Evolutionary conservation across 2,329 filamentous ascomycete species (phyloP).

Genomic region (Trichoderma semiorbis): DNA sequence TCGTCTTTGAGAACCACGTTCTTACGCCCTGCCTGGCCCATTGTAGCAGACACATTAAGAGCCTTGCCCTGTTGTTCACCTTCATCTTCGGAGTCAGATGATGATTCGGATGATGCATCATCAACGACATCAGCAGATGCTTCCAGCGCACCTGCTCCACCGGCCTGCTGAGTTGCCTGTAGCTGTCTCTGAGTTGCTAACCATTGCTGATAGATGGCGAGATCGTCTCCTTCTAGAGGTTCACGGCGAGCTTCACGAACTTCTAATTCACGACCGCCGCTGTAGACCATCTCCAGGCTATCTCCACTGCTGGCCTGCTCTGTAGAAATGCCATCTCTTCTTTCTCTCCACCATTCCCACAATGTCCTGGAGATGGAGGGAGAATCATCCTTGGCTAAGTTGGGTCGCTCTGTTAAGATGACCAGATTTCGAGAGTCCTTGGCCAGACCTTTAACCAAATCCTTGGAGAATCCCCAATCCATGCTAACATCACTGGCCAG

Average conservation of each 20-base stretch:
- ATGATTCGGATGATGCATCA: slow-evolving; percentile 81
- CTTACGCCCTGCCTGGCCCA: slow-evolving; percentile 79
- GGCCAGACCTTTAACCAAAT: slow-evolving; percentile 71
- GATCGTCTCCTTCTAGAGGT: slow-evolving; percentile 70
- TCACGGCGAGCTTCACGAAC: slow-evolving; percentile 60
- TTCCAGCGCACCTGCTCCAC: slow-evolving; percentile 65
- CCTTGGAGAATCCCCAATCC: slow-evolving; percentile 92
- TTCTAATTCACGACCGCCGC: slow-evolving; percentile 59
- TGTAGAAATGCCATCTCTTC: slow-evolving; percentile 58
- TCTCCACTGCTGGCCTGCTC: slow-evolving; percentile 55
- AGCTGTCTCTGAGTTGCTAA: slow-evolving; percentile 83
- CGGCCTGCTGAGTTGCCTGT: slow-evolving; percentile 72
- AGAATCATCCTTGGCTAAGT: slow-evolving; percentile 36
- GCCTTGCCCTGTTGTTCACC: slow-evolving; percentile 88
- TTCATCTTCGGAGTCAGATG: slow-evolving; percentile 81
- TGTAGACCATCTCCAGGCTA: slow-evolving; percentile 63
- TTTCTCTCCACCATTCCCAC: slow-evolving; percentile 76
- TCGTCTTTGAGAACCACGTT: slow-evolving; percentile 85
- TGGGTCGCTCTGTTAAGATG: slow-evolving; percentile 74
- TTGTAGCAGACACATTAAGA: slow-evolving; percentile 79
- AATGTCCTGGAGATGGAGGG: slow-evolving; percentile 68
- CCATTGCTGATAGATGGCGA: slow-evolving; percentile 85
- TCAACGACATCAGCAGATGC: slow-evolving; percentile 71
- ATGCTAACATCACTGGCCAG: slow-evolving; percentile 85
- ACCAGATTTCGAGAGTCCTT: slow-evolving; percentile 77